These are phyloP conservation scores for Helicostylum pulchrum DNA, from an alignment of 192 early-diverging fungal species.

Conservation along the genomic window DNA sequence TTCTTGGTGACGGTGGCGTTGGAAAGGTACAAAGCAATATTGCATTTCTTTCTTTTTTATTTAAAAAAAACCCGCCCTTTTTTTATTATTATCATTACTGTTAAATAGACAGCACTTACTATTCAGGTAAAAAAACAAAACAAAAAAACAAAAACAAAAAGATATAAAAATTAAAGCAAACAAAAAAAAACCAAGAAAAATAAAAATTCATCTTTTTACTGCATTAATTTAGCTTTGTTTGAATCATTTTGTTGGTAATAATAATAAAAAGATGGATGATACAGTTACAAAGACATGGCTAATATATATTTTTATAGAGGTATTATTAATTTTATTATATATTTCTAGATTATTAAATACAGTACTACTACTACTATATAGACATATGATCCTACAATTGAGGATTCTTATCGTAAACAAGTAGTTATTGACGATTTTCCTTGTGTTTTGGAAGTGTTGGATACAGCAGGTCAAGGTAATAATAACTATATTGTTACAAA, in stretches of 20 bases:
- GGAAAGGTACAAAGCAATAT: conserved; percentile 23
- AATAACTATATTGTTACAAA: neutral
- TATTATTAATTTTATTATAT: no score
- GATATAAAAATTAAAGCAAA: neutral
- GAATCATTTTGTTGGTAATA: conserved; percentile 45
- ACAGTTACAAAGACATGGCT: neutral
- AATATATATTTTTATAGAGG: conserved; percentile 16
- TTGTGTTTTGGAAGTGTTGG: conserved; percentile 94
- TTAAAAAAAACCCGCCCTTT: neutral
- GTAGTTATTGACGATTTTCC: conserved; percentile 95
- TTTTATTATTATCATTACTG: neutral
- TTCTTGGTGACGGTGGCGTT: conserved; percentile 91
- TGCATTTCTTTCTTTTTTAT: neutral
- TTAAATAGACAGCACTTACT: conserved; percentile 33
- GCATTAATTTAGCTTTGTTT: conserved; percentile 30
- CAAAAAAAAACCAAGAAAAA: neutral
- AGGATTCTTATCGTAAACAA: conserved; percentile 96
- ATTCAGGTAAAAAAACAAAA: conserved; percentile 30
- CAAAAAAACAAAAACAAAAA: neutral
- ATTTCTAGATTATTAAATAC: neutral
- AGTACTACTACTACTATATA: conserved; percentile 19
- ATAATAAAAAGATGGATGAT: neutral
- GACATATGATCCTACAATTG: conserved; percentile 98
- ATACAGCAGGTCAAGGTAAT: conserved; percentile 83
- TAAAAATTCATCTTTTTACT: conserved; percentile 10